These are phyloP conservation scores for Silene uniflora DNA, from an alignment of 148 eudicot genomes.

Conservation along the genomic window DNA sequence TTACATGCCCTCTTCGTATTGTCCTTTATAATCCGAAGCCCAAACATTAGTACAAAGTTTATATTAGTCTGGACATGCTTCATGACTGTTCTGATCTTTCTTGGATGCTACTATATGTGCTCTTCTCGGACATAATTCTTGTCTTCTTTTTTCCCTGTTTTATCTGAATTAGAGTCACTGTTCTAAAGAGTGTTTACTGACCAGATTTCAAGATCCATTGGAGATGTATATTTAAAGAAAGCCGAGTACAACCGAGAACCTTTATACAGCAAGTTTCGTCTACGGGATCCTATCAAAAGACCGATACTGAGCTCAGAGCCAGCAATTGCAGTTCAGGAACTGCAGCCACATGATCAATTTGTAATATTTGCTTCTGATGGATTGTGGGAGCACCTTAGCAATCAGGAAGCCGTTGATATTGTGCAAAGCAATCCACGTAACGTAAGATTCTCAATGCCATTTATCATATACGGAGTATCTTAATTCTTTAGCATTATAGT, in stretches of 20 bases:
- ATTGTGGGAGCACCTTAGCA: constrained; percentile 81
- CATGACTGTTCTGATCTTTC: background rate
- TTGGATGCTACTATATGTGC: background rate
- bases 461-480: too few relatives aligned
- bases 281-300: constrained; percentile 69
- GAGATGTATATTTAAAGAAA: constrained; percentile 71
- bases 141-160: too few relatives aligned
- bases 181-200: background rate
- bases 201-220: constrained; percentile 81
- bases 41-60: background rate
- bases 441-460: constrained; percentile 37
- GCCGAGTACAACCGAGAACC: constrained; percentile 77
- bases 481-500: background rate
- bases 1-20: background rate
- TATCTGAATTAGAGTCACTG: background rate
- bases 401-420: constrained; percentile 76
- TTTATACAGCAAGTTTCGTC: constrained; percentile 60
- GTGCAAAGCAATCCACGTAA: constrained; percentile 61
- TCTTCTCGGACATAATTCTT: background rate
- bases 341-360: constrained; percentile 70
- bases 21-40: background rate
- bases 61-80: constrained; percentile 1
- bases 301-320: constrained; percentile 84
- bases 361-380: constrained; percentile 85
- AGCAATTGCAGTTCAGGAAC: constrained; percentile 46